These are phyloP conservation scores for Talaromyces albobiverticillius DNA, from an alignment of 2,329 filamentous ascomycete genomes.

Conservation along the genomic window DNA sequence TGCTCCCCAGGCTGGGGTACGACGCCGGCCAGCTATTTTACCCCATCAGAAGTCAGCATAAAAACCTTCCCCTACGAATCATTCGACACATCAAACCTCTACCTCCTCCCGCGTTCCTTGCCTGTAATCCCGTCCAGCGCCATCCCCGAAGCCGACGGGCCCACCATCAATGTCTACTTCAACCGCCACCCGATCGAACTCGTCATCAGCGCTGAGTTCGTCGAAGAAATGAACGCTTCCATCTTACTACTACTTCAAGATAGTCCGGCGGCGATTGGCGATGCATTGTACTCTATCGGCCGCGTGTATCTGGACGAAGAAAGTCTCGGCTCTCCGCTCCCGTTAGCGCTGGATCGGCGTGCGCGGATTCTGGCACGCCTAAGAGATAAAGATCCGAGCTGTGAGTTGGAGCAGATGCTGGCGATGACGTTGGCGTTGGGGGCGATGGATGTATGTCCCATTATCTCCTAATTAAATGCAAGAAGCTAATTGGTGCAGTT, in stretches of 20 bases:
- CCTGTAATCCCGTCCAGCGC: conserved; percentile 23
- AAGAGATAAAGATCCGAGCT: conserved; percentile 20
- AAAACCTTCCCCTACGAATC: too few relatives aligned
- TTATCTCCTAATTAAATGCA: background rate
- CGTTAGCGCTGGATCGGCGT: conserved; percentile 23
- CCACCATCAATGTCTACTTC: conserved; percentile 30
- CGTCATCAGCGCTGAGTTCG: conserved; percentile 29
- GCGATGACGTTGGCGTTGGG: conserved; percentile 26
- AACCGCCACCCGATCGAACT: conserved; percentile 28
- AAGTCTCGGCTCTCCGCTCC: conserved; percentile 17
- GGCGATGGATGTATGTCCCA: conserved; percentile 26
- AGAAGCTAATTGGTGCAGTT: conserved; percentile 11
- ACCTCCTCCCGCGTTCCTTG: background rate
- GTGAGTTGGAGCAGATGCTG: conserved; percentile 27
- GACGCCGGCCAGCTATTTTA: too few relatives aligned
- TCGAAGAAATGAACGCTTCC: conserved; percentile 32
- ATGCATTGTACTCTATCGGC: conserved; percentile 29
- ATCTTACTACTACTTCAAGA: conserved; percentile 28
- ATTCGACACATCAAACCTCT: too few relatives aligned
- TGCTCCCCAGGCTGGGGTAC: too few relatives aligned
- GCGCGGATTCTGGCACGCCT: conserved; percentile 28
- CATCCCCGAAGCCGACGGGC: conserved; percentile 24
- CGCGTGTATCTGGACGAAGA: conserved; percentile 23
- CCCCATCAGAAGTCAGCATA: too few relatives aligned
- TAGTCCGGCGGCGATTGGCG: conserved; percentile 26